phyloP scores from a whole-genome alignment of 371 early-diverging fungal genomes.

The Mortierella sp. region DNA sequence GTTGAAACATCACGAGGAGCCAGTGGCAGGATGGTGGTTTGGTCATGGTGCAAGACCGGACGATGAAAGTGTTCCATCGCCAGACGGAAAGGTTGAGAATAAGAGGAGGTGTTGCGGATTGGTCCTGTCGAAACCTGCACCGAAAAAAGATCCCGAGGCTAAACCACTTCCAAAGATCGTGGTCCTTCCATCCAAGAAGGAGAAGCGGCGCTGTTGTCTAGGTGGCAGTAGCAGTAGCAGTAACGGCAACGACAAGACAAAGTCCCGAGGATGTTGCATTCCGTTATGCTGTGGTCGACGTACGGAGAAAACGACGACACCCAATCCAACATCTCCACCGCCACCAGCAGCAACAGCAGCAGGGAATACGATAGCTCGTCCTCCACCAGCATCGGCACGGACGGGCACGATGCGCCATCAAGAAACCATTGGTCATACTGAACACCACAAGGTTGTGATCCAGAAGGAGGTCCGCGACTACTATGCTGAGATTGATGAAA shows the following conservation, averaged over 20 bases:
- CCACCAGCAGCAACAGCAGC: not conserved
- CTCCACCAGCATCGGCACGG: too few relatives aligned
- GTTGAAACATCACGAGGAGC: conserved; percentile 39
- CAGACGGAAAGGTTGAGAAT: too few relatives aligned
- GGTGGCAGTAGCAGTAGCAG: too few relatives aligned
- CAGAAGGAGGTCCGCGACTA: conserved; percentile 38
- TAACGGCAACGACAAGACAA: too few relatives aligned
- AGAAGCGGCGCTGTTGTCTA: conserved; percentile 1
- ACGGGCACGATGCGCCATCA: too few relatives aligned
- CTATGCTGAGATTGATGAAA: conserved; percentile 36
- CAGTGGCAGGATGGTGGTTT: conserved; percentile 45
- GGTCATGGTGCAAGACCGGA: conserved; percentile 40
- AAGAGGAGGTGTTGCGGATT: conserved; percentile 39
- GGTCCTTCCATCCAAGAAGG: too few relatives aligned
- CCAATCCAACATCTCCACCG: too few relatives aligned
- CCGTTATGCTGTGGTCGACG: too few relatives aligned
- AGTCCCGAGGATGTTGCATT: too few relatives aligned
- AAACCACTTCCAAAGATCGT: too few relatives aligned
- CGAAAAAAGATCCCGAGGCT: not conserved
- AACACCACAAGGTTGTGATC: conserved; percentile 42
- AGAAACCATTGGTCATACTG: conserved; percentile 51
- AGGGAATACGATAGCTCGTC: conserved; percentile 9
- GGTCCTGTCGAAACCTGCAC: conserved; percentile 12
- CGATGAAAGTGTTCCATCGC: conserved; percentile 30
- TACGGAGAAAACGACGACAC: too few relatives aligned